Evolutionary conservation across 2,329 filamentous ascomycete species (phyloP), one percentile per base, ranked within the genome.

Genomic region (Metarhizium album): DNA sequence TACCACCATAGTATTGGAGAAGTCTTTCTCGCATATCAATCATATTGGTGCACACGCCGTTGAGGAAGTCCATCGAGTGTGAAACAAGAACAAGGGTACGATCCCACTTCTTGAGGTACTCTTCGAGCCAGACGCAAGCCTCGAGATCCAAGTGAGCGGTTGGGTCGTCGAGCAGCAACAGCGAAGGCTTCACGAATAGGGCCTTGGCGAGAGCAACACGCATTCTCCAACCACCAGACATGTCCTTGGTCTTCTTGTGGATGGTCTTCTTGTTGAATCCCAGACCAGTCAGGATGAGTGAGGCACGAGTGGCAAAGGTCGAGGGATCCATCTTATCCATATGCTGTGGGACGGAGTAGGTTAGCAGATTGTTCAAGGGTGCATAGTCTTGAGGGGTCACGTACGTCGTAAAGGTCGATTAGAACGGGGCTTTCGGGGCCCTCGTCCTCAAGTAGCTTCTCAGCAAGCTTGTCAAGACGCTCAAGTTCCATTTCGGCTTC

Each of bases 221-320:
- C 93, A 98, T 98, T 78, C 91, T 84, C 93, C 93, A 98, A 62
- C 93, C 93, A 88, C 93, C 93, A 59, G 93, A 98, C 94, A 98
- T 98, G 70, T 98, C 94, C 82, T 97, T 98, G 63, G 94, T 98
- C 83, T 94, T 96, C 82, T 98, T 98, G 72, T 94, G 77, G 67
- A 98, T 97, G 51, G 94, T 98, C 61, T 73, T 74, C 79, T 97
- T 97, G 84, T 98, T 95, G 83, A 98, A 98, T 59, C 93, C 93
- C 53, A 98, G 86, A 90, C 93, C 93, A 51, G 93, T 98, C 61
- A 98, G 73, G 68, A 98, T 98, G 59, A 96, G 84, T 51, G 91
- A 95, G 54, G 93, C 93, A 67, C 93, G 89, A 55, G 91, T 95
- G 65, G 89, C 77, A 74, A 98, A 98, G 48, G 94, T 98, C 37